Evolutionary conservation across 352 stramenopile genomes (phyloP), one percentile per base, ranked within the genome.

Genomic region (Globisporangium echinulatum): DNA sequence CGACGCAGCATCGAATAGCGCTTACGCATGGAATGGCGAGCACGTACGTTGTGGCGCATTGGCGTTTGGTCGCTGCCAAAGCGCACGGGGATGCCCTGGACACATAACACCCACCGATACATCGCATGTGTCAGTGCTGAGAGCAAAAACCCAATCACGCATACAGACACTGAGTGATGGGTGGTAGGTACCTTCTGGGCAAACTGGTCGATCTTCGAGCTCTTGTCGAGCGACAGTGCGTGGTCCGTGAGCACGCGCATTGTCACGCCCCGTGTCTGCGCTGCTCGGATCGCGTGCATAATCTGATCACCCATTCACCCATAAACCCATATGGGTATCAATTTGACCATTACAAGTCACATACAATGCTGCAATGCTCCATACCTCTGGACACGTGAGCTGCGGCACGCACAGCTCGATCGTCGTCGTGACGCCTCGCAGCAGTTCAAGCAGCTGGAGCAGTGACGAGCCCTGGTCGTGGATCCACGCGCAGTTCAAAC

Each of bases 301-400:
- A 54, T 39, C 50, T 54, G 38, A 44, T 44, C 7, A 44, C 40
- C 40, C 40, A 44, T 13, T 13, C 40, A 44, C 40, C 40, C 40
- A 44, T 3, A 36, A 15, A 54, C 17, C 25, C 49, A 54, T 39
- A 5, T 19, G 14, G 36, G 25, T 25, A 25, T 25, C 25, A 25
- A 2, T 25, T 2, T 25, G 25, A 25, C 25, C 25, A 25, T 25
- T 25, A 25, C 25, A 25, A 25, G 25, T 25, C 25, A 25, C 25
- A 3, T 1, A 33, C 10, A n/a, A 7, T 13, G 7, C 10, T 25
- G 11, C 17, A 10, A n/a, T 9, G 25, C 8, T 6, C 7, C 50
- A 33, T 40, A 54, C 50, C 50, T 55, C 51, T 6, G 38, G 36
- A 13, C 51, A 55, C 37, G 51, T 55, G 51, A 47, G 44, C 36